Base-by-base conservation (phyloP, 176 grass and related monocot genomes). In the Stipa capillata region DNA sequence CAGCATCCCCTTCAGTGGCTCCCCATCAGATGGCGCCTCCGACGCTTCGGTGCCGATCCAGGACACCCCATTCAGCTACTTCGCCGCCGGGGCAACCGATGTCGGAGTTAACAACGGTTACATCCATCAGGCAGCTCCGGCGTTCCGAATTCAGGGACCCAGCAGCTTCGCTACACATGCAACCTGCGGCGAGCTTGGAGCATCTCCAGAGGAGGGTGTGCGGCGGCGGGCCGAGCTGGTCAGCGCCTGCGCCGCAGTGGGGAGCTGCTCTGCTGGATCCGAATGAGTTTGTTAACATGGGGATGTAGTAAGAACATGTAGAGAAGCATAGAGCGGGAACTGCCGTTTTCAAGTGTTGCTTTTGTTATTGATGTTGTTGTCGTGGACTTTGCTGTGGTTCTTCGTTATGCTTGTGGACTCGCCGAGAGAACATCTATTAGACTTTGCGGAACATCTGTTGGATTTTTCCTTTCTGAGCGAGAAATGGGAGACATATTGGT, bases 151-250 rank as follows among this genome's bases (percentile, higher is more conserved):
- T 13, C 47, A 44, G 0, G 65, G 44, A 59, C 14, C 25, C 1
- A 23, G 36, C 82, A 16, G 7, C 49, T 44, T 69, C 65, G 2
- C 40, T 88, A 77, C 27, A 44, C 12, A 41, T 60, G 35, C 81
- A 82, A 18, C 75, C 79, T 10, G 65, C 70, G 10, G 53, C 34
- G 0, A 78, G 31, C 65, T 68, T 90, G 31, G 85, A 90, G 80
- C 58, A 68, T 74, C 84, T 83, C 25, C 83, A 90, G 11, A 75
- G 71, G 18, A 74, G 45, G 20, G 83, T 65, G 11, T 51, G 32
- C 9, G 24, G 41, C 0, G 48, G 23, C 39, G 64, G 50, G 33
- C 69, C 69, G 16, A 39, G 9, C 79, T 42, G 81, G 1, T 66
- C 66, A 0, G 58, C 11, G 1, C 48, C 77, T 18, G n/a, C 37